phyloP scores from a whole-genome alignment of 768 basidiomycete species.

The Phallus indusiatus region DNA sequence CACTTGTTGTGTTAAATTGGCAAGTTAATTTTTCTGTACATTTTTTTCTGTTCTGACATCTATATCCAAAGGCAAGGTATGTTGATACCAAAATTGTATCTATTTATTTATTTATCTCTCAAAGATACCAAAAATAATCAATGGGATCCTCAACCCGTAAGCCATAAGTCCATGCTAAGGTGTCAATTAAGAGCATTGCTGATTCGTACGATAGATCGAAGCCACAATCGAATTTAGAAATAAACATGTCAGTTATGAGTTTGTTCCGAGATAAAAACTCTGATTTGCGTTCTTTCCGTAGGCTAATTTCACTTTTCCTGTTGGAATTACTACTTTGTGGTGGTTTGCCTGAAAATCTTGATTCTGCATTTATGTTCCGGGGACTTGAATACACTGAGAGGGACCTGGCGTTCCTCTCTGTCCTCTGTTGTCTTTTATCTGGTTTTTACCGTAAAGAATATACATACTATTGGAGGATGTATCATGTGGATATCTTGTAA shows the following conservation, averaged over 20 bases:
- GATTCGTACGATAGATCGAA: constrained; percentile 3
- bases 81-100: neutral
- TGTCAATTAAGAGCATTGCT: neutral
- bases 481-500: no score
- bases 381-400: no score
- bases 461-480: no score
- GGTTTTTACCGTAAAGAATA: no score
- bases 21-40: constrained; percentile 9
- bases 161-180: neutral
- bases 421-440: no score
- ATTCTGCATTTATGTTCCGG: neutral
- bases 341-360: constrained; percentile 24
- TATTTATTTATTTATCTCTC: constrained; percentile 8
- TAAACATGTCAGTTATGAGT: constrained; percentile 35
- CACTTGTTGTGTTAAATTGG: constrained; percentile 67
- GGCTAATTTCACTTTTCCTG: constrained; percentile 71
- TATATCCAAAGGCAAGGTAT: constrained; percentile 5
- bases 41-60: neutral
- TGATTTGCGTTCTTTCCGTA: constrained; percentile 14
- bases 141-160: constrained; percentile 47
- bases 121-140: constrained; percentile 42
- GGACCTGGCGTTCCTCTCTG: no score
- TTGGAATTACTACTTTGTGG: constrained; percentile 55
- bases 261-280: neutral
- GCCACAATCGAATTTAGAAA: constrained; percentile 59